Base-by-base conservation (phyloP, 805 yeast species). In the Debaryomyces hansenii region DNA sequence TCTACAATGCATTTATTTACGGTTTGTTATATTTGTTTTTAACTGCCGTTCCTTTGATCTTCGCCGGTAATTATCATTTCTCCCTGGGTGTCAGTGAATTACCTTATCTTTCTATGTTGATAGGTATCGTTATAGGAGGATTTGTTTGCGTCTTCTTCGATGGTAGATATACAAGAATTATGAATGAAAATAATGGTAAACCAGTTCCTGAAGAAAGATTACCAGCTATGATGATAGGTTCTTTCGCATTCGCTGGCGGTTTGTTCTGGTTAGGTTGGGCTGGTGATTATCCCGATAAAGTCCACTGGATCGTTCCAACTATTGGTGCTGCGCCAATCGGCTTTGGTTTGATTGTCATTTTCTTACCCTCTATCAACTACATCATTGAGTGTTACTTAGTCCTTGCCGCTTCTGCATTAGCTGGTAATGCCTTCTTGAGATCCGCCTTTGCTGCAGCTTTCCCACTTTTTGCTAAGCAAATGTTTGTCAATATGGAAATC, bases 211-310 rank as follows among this genome's bases (percentile, higher is more conserved):
- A 90, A 65, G 85, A 83, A 31, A 81, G 96, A 65, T 72, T 90
- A 47, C 81, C 84, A 14, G 83, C 91, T 73, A 80, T 90, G 85
- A 78, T 88, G 67, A 65, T 77, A 37, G 91, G 96, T 28, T 83
- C 84, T 20, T 52, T 87, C 44, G 60, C 77, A 7, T 88, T 90
- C 71, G 85, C 95, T 24, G 72, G 81, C 44, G 96, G 96, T 44
- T 70, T 90, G 51, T 75, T 90, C 58, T 87, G 96, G 96, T 75
- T 90, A 63, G 80, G 87, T 47, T 90, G 96, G 96, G 72, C 92
- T 8, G 96, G 96, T 60, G 78, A 80, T 52, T 90, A 83, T 65
- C 84, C 79, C 41, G 65, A 83, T 31, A 66, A 66, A n/a, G 80
- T 88, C 33, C 96, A 85, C 60, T 90, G 92, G 92, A 84, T 83